phyloP scores from a whole-genome alignment of 441 rosid species.

The Francoa sonchifolia region DNA sequence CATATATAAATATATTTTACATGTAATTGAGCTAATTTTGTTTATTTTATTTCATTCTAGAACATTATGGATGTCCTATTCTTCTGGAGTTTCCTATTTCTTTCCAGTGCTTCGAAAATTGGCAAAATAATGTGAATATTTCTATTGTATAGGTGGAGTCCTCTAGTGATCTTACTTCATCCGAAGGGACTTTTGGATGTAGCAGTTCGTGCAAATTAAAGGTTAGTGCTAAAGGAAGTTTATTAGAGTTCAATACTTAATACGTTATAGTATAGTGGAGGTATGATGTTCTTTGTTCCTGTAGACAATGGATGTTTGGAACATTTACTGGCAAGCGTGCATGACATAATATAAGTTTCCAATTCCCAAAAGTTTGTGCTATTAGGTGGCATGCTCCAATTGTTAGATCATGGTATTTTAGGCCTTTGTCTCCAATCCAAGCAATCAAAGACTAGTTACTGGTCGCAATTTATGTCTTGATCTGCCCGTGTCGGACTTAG shows the following conservation, averaged over 20 bases:
- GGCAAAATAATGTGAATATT: conserved; percentile 15
- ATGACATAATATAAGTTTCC: too few species aligned
- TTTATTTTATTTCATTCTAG: conserved; percentile 7
- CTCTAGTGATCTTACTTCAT: conserved; percentile 23
- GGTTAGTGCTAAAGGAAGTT: conserved; percentile 28
- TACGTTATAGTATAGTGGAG: neutral
- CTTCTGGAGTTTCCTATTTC: conserved; percentile 10
- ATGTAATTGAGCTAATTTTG: conserved; percentile 35
- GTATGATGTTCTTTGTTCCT: neutral
- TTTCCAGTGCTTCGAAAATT: conserved; percentile 8
- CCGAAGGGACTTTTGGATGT: conserved; percentile 33
- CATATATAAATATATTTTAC: conserved; percentile 32
- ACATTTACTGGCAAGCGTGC: too few species aligned
- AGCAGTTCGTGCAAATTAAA: conserved; percentile 54
- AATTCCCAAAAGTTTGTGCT: too few species aligned
- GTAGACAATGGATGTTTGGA: neutral
- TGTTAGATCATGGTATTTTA: too few species aligned
- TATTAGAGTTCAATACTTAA: neutral
- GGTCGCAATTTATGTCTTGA: too few species aligned
- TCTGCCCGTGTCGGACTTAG: too few species aligned
- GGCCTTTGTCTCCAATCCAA: too few species aligned
- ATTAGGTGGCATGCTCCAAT: too few species aligned
- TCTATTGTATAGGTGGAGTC: conserved; percentile 31
- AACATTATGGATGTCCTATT: conserved; percentile 10
- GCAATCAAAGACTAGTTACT: too few species aligned